Evolutionary conservation across 768 basidiomycete genomes (phyloP).

Genomic region (Calocera viscosa): DNA sequence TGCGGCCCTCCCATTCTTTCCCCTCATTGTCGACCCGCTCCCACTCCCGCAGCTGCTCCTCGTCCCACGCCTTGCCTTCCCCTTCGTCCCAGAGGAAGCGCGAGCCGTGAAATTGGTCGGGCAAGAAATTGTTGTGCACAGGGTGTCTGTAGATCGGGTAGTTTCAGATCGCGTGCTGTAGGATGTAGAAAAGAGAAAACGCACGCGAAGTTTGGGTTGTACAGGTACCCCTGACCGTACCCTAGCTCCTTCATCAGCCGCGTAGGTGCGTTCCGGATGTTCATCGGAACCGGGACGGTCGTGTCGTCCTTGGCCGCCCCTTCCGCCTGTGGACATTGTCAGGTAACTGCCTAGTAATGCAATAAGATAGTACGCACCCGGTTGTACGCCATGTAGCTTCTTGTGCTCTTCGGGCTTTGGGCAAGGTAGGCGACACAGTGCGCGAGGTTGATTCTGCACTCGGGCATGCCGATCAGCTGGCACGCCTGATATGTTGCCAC

Average conservation of each 20-base stretch:
- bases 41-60: slow-evolving; percentile 43
- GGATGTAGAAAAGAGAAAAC: slow-evolving; percentile 18
- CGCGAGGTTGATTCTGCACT: slow-evolving; percentile 64
- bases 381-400: slow-evolving; percentile 66
- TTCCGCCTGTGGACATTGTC: slow-evolving; percentile 42
- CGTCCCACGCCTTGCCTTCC: slow-evolving; percentile 50
- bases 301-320: slow-evolving; percentile 42
- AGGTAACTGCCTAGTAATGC: too few relatives aligned
- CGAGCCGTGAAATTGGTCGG: slow-evolving; percentile 35
- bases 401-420: slow-evolving; percentile 72
- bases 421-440: slow-evolving; percentile 66
- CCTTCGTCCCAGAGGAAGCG: slow-evolving; percentile 35
- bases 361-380: too few relatives aligned
- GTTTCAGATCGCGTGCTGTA: background rate
- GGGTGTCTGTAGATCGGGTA: slow-evolving; percentile 38
- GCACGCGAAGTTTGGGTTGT: slow-evolving; percentile 47
- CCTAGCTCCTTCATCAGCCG: slow-evolving; percentile 54
- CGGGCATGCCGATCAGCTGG: slow-evolving; percentile 53
- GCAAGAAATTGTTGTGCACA: slow-evolving; percentile 51
- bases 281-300: slow-evolving; percentile 51
- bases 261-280: slow-evolving; percentile 69
- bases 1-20: slow-evolving; percentile 35
- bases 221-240: slow-evolving; percentile 51
- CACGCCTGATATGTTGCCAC: slow-evolving; percentile 31
- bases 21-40: slow-evolving; percentile 43